Evolutionary conservation across 2,329 filamentous ascomycete species (phyloP).

Genomic region (Purpureocillium lavendulum): DNA sequence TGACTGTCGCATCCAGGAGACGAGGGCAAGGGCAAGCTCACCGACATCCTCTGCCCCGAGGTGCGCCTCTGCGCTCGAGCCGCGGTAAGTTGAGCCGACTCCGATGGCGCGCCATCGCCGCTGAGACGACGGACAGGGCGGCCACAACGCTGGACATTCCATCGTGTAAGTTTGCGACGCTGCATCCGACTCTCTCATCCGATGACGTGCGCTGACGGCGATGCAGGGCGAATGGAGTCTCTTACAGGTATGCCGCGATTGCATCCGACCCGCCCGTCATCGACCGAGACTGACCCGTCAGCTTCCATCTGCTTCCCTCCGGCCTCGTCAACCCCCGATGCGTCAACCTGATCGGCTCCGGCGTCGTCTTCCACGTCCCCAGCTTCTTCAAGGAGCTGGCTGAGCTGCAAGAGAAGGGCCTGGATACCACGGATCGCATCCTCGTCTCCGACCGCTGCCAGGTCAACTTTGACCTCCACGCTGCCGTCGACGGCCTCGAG

Average conservation of each 20-base stretch:
- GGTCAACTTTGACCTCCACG: slow-evolving; percentile 57
- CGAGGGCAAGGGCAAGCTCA: slow-evolving; percentile 30
- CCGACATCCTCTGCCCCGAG: slow-evolving; percentile 22
- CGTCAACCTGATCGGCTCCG: slow-evolving; percentile 67
- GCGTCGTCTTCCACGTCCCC: slow-evolving; percentile 52
- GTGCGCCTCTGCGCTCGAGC: slow-evolving; percentile 24
- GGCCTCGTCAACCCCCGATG: slow-evolving; percentile 63
- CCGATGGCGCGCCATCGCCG: slow-evolving; percentile 11
- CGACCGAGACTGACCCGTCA: slow-evolving; percentile 20
- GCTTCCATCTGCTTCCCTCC: slow-evolving; percentile 56
- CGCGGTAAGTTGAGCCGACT: slow-evolving; percentile 17
- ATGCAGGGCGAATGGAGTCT: slow-evolving; percentile 21
- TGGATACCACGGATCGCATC: slow-evolving; percentile 34
- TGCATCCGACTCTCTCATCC: neutral
- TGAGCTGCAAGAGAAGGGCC: slow-evolving; percentile 24
- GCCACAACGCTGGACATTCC: slow-evolving; percentile 18
- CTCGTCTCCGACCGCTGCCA: slow-evolving; percentile 57
- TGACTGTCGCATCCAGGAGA: slow-evolving; percentile 16
- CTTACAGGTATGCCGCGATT: slow-evolving; percentile 21
- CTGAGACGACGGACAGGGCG: slow-evolving; percentile 14
- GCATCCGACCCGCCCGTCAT: neutral
- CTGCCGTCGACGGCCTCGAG: slow-evolving; percentile 61
- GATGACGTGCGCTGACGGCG: neutral
- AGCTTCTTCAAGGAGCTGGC: slow-evolving; percentile 33
- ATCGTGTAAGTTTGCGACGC: slow-evolving; percentile 9